Conservation (phyloP, 768 basidiomycete genomes). For the Hericium coralloides region DNA sequence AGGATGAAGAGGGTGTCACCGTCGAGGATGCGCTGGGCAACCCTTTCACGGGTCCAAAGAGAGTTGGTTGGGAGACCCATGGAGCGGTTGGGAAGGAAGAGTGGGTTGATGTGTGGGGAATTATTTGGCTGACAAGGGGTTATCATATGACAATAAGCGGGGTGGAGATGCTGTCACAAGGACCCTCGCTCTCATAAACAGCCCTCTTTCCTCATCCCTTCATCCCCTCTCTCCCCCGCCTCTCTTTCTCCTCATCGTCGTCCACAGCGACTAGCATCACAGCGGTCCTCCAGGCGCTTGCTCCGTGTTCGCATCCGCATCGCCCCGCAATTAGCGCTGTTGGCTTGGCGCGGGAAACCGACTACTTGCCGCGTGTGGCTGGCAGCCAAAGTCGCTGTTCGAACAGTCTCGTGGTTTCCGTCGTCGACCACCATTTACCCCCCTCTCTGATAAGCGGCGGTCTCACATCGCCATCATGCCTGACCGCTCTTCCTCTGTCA, state of each 20-base stretch:
- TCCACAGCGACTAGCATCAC: background rate
- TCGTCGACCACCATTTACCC: too few species aligned
- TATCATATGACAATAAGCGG: too few species aligned
- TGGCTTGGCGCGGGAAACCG: background rate
- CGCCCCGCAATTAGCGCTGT: too few species aligned
- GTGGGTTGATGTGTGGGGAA: background rate
- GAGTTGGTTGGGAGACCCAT: background rate
- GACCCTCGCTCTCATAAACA: too few species aligned
- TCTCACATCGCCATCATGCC: background rate
- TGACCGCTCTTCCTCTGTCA: background rate
- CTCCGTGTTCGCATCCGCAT: too few species aligned
- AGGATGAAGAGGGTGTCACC: constrained; percentile 76
- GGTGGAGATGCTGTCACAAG: too few species aligned
- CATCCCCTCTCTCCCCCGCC: background rate
- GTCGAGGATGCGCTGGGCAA: constrained; percentile 62
- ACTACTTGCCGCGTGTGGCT: background rate
- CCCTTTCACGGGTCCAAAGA: constrained; percentile 39
- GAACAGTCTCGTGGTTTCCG: background rate
- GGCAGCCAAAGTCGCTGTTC: background rate
- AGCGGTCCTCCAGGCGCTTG: background rate
- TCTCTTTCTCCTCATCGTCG: background rate
- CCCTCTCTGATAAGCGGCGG: background rate
- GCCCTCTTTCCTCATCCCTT: background rate
- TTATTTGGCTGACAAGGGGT: background rate
- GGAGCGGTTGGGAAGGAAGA: background rate